A percentile compares a stretch with the other conserved stretches of the same genome.
These are phyloP conservation scores for Cantharellus cinnabarinus DNA, from an alignment of 768 basidiomycete species.

Conservation along the genomic window DNA sequence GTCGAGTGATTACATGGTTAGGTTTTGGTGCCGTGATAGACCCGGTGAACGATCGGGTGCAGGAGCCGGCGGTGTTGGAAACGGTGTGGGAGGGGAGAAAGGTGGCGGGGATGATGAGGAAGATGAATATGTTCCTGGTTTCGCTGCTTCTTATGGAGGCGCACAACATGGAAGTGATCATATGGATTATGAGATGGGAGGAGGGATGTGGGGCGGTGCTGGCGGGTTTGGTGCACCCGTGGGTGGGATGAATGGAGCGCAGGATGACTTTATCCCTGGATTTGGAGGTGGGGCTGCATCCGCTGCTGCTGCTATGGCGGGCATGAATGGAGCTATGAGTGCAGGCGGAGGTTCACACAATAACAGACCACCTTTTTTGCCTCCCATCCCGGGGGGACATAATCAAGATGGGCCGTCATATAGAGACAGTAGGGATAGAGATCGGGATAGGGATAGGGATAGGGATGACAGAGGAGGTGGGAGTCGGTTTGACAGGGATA, in stretches of 20 bases:
- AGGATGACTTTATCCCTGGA: constrained; percentile 47
- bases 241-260: constrained; percentile 9
- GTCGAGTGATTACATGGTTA: constrained; percentile 95
- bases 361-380: too few relatives aligned
- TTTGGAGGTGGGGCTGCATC: constrained; percentile 24
- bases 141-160: constrained; percentile 1
- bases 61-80: constrained; percentile 27
- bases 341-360: background rate
- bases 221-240: background rate
- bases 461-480: background rate
- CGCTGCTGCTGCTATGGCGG: constrained; percentile 29
- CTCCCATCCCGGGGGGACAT: background rate
- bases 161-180: background rate
- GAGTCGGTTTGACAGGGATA: too few relatives aligned
- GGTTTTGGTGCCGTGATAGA: constrained; percentile 93
- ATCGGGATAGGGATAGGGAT: background rate
- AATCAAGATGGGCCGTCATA: background rate
- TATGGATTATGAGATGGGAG: background rate
- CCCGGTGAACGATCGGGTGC: constrained; percentile 45
- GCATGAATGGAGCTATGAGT: background rate
- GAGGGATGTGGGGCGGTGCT: background rate
- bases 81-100: constrained; percentile 66
- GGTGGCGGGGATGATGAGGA: constrained; percentile 5
- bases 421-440: background rate
- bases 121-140: constrained; percentile 10